Base-by-base conservation (phyloP, 768 basidiomycete species). In the Collybiopsis luxurians region DNA sequence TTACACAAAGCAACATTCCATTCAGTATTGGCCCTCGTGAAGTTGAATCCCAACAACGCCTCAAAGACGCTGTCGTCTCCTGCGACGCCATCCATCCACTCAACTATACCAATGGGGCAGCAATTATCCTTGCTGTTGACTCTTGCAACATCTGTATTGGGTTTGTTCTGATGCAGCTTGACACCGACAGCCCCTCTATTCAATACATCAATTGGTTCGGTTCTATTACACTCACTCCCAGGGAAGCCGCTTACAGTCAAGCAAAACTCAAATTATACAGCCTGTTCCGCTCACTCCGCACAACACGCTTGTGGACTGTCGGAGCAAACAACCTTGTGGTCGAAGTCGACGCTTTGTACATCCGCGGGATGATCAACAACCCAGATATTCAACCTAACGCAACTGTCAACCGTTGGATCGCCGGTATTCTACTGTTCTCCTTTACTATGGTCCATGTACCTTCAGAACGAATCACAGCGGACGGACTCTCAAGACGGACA, bases 241-340 rank as follows among this genome's bases (percentile, higher is more conserved):
- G 57, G 2, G 69, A 74, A 59, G 49, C 65, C 1, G 24, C 60
- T 7, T 75, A 71, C 55, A 71, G 69, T 2, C 72, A 75, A 49
- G 62, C 70, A 0, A 75, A 75, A 40, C 47, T 73, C 0, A 71
- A 75, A 59, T 61, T 75, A 0, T 75, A 70, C 46, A 68, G 74
- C 1, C 45, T 73, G 0, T 74, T 59, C 49, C 61, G 69, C 1
- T 63, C 68, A 4, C 47, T 75, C 4, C 48, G 65, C 28, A 59
- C 60, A 24, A 64, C 64, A 28, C 30, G 60, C 0, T 26, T 65
- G 0, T 63, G 60, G 48, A 26, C 64, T 2, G 62, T 67, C 21
- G 63, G 69, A 4, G 39, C 64, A 7, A 59, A 58, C 27, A 64
- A 61, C 24, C 47, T 70, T 0, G 42, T 44, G 1, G 55, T 67